These are phyloP conservation scores for Chernovozyma sophiae-reginae DNA, from an alignment of 1,139 yeast genomes.

Conservation along the genomic window DNA sequence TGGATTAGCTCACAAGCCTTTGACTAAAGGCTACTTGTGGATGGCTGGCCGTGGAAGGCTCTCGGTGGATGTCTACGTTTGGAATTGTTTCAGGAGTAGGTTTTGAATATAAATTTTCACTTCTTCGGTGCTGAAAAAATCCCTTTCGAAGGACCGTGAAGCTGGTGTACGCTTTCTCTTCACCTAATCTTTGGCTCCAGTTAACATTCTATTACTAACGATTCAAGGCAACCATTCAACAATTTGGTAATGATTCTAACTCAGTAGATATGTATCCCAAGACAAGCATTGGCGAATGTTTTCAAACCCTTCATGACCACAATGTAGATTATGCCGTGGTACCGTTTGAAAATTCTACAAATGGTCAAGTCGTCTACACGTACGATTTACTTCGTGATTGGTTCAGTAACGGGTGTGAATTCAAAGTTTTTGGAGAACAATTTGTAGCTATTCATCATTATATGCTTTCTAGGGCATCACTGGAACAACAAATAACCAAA, in stretches of 20 bases:
- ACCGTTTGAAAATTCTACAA: slow-evolving; percentile 91
- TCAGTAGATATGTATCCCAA: slow-evolving; percentile 43
- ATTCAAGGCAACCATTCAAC: slow-evolving; percentile 70
- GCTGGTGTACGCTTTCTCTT: neutral
- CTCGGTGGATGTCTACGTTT: no score
- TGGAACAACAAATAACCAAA: slow-evolving; percentile 42
- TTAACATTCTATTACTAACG: neutral
- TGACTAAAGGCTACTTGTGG: no score
- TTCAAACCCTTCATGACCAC: slow-evolving; percentile 43
- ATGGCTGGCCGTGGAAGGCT: no score
- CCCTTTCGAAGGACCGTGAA: no score
- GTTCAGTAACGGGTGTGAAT: slow-evolving; percentile 23
- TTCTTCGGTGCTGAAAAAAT: no score
- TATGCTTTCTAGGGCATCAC: slow-evolving; percentile 50
- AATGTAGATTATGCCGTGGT: slow-evolving; percentile 71
- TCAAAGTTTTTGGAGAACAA: slow-evolving; percentile 69
- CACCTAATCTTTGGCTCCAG: neutral
- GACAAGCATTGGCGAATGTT: slow-evolving; percentile 58
- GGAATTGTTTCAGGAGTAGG: no score
- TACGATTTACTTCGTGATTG: slow-evolving; percentile 76
- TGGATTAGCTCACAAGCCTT: no score
- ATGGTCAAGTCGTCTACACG: slow-evolving; percentile 87
- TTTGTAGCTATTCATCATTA: slow-evolving; percentile 82
- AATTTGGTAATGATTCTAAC: slow-evolving; percentile 44
- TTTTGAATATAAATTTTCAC: no score